Base-by-base conservation (phyloP, 2,329 filamentous ascomycete species). In the Cladosporium colombiae region DNA sequence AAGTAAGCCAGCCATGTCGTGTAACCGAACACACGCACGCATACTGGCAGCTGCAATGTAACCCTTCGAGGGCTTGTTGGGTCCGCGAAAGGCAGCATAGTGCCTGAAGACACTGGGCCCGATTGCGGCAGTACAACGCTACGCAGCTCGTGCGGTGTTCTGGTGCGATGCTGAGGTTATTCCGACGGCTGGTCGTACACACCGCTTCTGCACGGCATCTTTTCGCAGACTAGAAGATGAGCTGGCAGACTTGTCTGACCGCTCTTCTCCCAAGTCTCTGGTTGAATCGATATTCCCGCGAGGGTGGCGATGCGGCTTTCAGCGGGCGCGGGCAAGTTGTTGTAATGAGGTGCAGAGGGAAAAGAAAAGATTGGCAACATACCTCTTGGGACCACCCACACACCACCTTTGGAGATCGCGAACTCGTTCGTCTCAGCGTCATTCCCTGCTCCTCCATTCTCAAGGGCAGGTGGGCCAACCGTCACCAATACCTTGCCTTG, bases 301-400 rank as follows among this genome's bases (percentile, higher is more conserved):
- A 66, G 31, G 35, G 40, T 64, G 27, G 21, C 33, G 13, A 29
- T 58, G 21, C 29, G 40, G 58, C 40, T n/a, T 33, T 52, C 27
- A 64, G 23, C 23, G 23, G 27, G 35, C 44, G 40, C 37, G 21
- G 14, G 3, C 2, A 6, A 23, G 44, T n/a, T 21, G 60, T 14
- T 13, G 16, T 25, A 25, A 21, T 46, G 50, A 2, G 27, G n/a
- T 56, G 60, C n/a, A 44, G 40, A 65, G 57, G 52, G 49, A 61
- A 64, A 66, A 65, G 69, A 58, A 62, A 63, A 65, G 55, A 67
- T 62, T 7, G 7, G 27, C 63, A 70, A 73, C 90, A 83, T 80
- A 97, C 94, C 94, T 87, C 94, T 87, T 27, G 95, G 95, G 68
- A 99, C 93, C 78, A 97, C 93, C 85, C 92, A 98, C 78, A 93